Base-by-base conservation (phyloP, 257 asterid species). In the Lantana camara region DNA sequence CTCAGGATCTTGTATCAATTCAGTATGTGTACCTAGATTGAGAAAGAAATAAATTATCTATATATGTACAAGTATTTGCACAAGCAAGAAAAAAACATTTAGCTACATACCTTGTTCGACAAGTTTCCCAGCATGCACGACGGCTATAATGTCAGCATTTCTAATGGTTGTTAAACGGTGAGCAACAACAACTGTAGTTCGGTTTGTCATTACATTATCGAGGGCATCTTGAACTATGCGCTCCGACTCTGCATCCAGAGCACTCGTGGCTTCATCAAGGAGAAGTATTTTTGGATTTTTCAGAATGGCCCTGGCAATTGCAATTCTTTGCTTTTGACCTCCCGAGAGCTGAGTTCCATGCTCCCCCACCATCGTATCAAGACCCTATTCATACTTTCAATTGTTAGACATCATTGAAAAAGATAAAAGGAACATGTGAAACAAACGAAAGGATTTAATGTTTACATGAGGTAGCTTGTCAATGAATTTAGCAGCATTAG, bases 251-350 rank as follows among this genome's bases (percentile, higher is more conserved):
- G 85, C 83, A 74, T 90, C 97, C 50, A 90, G 66, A 41, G 97
- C 97, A 50, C 97, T 90, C 12, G 97, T 89, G 4, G 97, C 97
- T 81, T 89, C 97, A 70, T 90, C 97, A 1, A 90, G 94, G 48
- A 90, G 95, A 30, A 90, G 94, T 63, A 90, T 81, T 70, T 68
- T 90, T 1, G 97, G 97, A 34, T 85, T 73, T 75, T 83, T 90
- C 40, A 90, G 64, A 69, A 90, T 87, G 20, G 97, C 97, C 29
- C 95, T 75, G 7, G 97, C 95, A 63, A 90, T 90, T 17, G 95
- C 95, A 8, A 90, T 66, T 64, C 97, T 68, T 63, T 90, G 97
- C 77, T 90, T 90, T 64, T 90, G 97, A 40, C 97, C 97, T 0
- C 97, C 97, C 0, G 96, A 90, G 34, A 90, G 81, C 53, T 82